Evolutionary conservation across 2,329 filamentous ascomycete species (phyloP).

Genomic region (Pyricularia sp.): DNA sequence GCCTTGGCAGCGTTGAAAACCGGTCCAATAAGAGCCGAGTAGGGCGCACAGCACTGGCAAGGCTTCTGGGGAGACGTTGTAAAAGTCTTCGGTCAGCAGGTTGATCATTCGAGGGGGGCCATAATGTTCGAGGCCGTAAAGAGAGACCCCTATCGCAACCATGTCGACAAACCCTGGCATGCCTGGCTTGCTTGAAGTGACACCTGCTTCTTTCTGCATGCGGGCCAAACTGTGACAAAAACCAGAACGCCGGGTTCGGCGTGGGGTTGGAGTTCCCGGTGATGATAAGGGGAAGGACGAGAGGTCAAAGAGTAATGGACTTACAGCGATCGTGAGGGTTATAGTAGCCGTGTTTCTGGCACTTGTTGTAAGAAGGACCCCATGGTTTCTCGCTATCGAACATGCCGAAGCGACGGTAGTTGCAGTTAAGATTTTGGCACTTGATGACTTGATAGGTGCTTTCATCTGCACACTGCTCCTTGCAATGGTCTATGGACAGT

Average conservation of each 20-base stretch:
- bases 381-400: background rate
- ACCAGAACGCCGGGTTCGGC: background rate
- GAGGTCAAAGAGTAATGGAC: background rate
- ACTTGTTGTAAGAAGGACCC: constrained; percentile 6
- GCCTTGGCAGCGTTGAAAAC: background rate
- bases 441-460: background rate
- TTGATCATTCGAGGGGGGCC: background rate
- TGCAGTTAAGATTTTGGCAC: background rate
- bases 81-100: background rate
- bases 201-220: background rate
- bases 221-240: background rate
- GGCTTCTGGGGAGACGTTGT: background rate
- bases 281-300: no score
- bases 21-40: background rate
- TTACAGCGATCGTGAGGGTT: constrained; percentile 2
- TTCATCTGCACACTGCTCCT: background rate
- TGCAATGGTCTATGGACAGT: background rate
- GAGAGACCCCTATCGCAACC: background rate
- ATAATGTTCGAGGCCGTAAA: background rate
- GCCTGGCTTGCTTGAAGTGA: background rate
- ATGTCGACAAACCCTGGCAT: background rate
- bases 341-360: background rate
- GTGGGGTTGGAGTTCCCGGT: no score
- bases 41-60: background rate
- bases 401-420: background rate